Base-by-base conservation (phyloP, 192 early-diverging fungal species). In the Paraglomus brasilianum region DNA sequence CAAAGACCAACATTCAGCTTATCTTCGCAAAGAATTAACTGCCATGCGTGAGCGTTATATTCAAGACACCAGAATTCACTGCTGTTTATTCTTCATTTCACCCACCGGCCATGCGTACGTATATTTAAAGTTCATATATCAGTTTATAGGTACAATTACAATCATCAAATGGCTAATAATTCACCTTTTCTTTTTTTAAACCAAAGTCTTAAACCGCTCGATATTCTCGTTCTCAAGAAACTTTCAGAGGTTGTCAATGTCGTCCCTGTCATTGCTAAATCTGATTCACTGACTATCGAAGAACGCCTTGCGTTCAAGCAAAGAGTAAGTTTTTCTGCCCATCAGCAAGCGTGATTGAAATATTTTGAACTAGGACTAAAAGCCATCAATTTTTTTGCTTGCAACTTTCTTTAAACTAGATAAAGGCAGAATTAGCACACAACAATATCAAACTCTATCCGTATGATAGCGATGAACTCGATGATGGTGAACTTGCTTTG, bases 1-100 rank as follows among this genome's bases (percentile, higher is more conserved):
- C 76, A 95, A 96, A 84, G 97, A 97, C 76, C 97, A 98, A 83
- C 96, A 99, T 84, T 91, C 91, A 19, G 85, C 89, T 55, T 99
- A 92, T 81, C 85, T 99, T 52, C 89, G 93, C 77, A 92, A 95
- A 77, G 97, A 99, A 79, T 82, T 92, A 66, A 91, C 91, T 59
- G 89, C 92, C 44, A 82, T 81, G 74, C 88, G 96, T 73, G 96
- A 96, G 64, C 84, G 88, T 58, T 83, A 93, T 68, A 97, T 99
- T 74, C 81, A 89, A 77, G 97, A 99, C 78, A 93, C 94, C 41
- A 86, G 95, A 70, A 88, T 99, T 64, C 97, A 99, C 82, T 91
- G 90, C 69, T 93, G 94, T 58, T 82, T 99, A 67, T 99, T 92
- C 79, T 99, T 99, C 80, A 89, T 99, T 72, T 87, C 93, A 58